Conservation (phyloP, 2,329 filamentous ascomycete species). For the Aspergillus floridensis region DNA sequence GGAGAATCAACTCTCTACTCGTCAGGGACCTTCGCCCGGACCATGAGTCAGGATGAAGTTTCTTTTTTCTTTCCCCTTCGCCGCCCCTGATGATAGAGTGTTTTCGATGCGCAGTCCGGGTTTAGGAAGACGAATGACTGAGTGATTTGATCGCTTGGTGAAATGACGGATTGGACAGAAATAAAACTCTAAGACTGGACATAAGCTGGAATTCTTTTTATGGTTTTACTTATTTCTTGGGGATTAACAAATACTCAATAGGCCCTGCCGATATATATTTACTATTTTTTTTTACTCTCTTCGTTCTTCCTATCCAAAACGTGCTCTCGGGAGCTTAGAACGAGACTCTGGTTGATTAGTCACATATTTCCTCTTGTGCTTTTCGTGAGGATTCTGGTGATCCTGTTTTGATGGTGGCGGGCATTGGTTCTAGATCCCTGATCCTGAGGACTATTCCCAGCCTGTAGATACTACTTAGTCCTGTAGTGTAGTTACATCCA, state of each 20-base stretch:
- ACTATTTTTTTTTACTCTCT: slow-evolving; percentile 5
- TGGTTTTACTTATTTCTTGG: neutral
- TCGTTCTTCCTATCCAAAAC: neutral
- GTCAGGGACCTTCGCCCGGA: slow-evolving; percentile 16
- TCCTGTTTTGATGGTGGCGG: neutral
- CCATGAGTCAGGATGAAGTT: slow-evolving; percentile 15
- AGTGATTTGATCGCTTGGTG: neutral
- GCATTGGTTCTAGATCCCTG: neutral
- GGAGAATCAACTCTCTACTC: slow-evolving; percentile 19
- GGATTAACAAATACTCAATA: slow-evolving; percentile 14
- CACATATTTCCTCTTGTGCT: neutral
- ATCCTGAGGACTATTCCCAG: neutral
- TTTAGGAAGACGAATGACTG: slow-evolving; percentile 6
- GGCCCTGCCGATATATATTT: slow-evolving; percentile 11
- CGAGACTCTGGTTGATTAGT: too few species aligned
- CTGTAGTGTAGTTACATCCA: neutral
- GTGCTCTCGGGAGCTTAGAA: neutral
- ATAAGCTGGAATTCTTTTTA: neutral
- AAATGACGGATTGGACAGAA: slow-evolving; percentile 7
- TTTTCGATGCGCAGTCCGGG: slow-evolving; percentile 13
- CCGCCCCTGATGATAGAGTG: slow-evolving; percentile 12
- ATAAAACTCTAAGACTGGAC: slow-evolving; percentile 2
- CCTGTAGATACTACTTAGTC: neutral
- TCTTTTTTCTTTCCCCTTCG: neutral
- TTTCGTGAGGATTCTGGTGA: neutral